A percentile compares a stretch with the other conserved stretches of the same genome.
phyloP scores from a whole-genome alignment of 1,284 basidiomycete species.

The Heterobasidion occidentale region DNA sequence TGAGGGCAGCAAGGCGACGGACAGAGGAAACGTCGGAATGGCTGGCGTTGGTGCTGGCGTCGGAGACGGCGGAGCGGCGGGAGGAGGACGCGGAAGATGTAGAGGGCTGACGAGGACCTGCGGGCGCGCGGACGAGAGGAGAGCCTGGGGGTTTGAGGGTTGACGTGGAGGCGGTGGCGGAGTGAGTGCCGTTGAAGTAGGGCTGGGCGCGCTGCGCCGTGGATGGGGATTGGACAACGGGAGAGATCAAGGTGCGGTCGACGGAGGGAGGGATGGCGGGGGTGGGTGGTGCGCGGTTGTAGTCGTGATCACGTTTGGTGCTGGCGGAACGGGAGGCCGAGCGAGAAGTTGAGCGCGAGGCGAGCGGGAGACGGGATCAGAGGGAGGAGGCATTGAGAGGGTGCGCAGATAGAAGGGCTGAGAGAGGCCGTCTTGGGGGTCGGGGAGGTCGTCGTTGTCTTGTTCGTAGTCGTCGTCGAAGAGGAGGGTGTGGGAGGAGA shows the following conservation, averaged over 20 bases:
- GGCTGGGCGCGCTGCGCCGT: not conserved
- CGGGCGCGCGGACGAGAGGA: not conserved
- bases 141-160: not conserved
- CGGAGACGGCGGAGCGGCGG: not conserved
- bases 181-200: not conserved
- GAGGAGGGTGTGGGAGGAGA: not conserved
- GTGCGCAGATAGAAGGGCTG: no score
- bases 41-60: not conserved
- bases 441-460: not conserved
- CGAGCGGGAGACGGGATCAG: not conserved
- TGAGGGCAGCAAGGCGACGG: constrained; percentile 2
- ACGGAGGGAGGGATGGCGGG: not conserved
- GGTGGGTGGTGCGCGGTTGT: not conserved
- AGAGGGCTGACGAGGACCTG: not conserved
- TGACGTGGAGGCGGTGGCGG: not conserved
- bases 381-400: not conserved
- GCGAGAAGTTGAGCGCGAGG: not conserved
- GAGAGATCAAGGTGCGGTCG: not conserved
- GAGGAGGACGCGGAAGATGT: not conserved
- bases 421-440: no score
- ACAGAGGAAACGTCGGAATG: not conserved
- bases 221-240: not conserved
- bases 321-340: not conserved
- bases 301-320: not conserved
- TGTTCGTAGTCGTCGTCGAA: not conserved